Percentiles rank a stretch among this genome's conserved stretches.
phyloP scores from a whole-genome alignment of 192 early-diverging fungal species.

The Coemansia sp. region DNA sequence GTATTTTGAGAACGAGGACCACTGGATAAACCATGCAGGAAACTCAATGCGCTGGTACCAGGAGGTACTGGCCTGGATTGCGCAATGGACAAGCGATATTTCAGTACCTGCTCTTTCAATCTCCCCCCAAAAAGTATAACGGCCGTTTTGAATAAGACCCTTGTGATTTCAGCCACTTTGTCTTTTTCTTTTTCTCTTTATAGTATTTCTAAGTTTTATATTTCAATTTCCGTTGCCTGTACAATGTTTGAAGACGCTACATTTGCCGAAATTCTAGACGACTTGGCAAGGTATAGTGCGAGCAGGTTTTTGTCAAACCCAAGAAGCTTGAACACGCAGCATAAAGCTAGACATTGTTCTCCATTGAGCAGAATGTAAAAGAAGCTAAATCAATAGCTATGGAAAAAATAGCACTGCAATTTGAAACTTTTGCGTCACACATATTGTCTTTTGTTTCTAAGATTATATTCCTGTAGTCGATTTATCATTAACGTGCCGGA shows the following conservation, averaged over 20 bases:
- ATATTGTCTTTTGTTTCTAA: background rate
- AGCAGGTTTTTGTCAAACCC: background rate
- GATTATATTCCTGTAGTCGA: conserved; percentile 54
- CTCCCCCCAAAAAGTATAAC: too few species aligned
- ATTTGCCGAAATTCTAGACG: conserved; percentile 83
- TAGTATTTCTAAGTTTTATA: conserved; percentile 1
- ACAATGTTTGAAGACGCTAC: conserved; percentile 61
- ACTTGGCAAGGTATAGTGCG: conserved; percentile 64
- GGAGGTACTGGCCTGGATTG: conserved; percentile 69
- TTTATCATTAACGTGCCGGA: conserved; percentile 99
- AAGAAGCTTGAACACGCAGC: background rate
- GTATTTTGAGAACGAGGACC: conserved; percentile 77
- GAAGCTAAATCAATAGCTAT: too few species aligned
- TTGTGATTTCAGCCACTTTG: too few species aligned
- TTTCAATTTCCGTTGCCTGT: conserved; percentile 1
- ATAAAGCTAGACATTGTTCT: too few species aligned
- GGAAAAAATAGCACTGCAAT: too few species aligned
- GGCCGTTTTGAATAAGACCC: too few species aligned
- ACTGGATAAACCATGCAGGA: conserved; percentile 69
- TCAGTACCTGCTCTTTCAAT: background rate
- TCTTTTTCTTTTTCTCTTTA: conserved; percentile 4
- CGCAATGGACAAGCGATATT: conserved; percentile 6
- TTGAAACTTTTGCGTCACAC: background rate
- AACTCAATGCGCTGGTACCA: conserved; percentile 74
- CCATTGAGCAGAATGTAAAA: too few species aligned